These are phyloP conservation scores for Boletus sp. DNA, from an alignment of 768 basidiomycete species.

Conservation along the genomic window DNA sequence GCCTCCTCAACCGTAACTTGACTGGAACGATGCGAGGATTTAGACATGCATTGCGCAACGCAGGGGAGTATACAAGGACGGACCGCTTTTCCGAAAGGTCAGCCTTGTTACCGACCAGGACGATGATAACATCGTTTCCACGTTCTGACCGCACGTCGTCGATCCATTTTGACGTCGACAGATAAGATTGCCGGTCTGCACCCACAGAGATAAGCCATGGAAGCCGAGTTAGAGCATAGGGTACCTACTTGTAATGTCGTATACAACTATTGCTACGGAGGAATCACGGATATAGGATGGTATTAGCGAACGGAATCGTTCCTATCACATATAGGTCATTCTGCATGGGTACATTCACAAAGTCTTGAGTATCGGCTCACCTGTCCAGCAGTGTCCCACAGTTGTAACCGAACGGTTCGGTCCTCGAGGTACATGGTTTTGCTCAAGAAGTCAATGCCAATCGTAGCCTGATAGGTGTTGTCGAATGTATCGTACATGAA, in stretches of 20 bases:
- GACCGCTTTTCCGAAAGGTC: constrained; percentile 98
- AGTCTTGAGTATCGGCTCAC: constrained; percentile 36
- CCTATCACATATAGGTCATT: constrained; percentile 43
- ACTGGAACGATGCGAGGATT: constrained; percentile 41
- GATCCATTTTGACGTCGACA: constrained; percentile 99
- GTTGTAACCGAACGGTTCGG: constrained; percentile 91
- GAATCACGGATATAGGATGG: constrained; percentile 99
- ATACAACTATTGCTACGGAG: constrained; percentile 97
- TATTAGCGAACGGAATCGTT: constrained; percentile 95
- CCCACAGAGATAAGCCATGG: constrained; percentile 1
- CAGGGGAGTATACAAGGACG: constrained; percentile 23
- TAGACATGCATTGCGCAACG: constrained; percentile 1
- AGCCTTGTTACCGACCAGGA: constrained; percentile 98
- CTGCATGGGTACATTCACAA: constrained; percentile 1
- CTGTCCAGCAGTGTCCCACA: constrained; percentile 99
- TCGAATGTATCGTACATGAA: constrained; percentile 99
- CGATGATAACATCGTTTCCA: constrained; percentile 97
- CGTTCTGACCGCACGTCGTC: constrained; percentile 97
- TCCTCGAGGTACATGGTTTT: constrained; percentile 99
- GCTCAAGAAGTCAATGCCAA: constrained; percentile 98
- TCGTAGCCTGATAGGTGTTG: constrained; percentile 97
- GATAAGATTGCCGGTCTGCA: constrained; percentile 92
- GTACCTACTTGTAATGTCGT: constrained; percentile 92
- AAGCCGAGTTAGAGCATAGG: not conserved
- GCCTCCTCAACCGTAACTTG: constrained; percentile 99